Evolutionary conservation across 371 early-diverging fungal genomes (phyloP), one percentile per base, ranked within the genome.

Genomic region (Mucor sp.): DNA sequence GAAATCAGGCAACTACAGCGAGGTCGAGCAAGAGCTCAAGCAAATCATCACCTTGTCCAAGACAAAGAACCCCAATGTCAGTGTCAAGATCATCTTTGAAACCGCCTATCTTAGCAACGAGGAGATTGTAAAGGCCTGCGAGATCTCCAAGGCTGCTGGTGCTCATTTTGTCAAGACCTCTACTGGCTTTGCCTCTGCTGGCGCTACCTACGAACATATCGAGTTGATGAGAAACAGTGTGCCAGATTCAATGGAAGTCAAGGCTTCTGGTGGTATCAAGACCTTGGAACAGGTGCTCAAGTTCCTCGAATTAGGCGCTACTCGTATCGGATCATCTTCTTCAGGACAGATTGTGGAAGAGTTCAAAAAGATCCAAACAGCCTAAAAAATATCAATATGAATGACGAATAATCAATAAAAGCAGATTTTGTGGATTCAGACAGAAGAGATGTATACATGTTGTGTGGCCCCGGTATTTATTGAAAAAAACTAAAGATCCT

Each of bases 141-240:
- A 75, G 65, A 65, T 84, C 8, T 64, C 82, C 0, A 75, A 78
- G 28, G 78, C 80, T 21, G 88, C 89, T 6, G 89, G 90, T 35
- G 88, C 89, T 8, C 84, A 89, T 23, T 89, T 86, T 60, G 90
- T 89, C 62, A 89, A 89, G 79, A 89, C 90, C 2, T 87, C 88
- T 7, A 88, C 90, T 15, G 90, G 90, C 3, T 89, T 89, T 66
- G 84, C 85, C 56, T 72, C 80, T 27, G 80, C 86, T 9, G 90
- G 90, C 7, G 88, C 87, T 9, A 85, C 82, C 2, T 72, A 83
- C 30, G 82, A 80, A 7, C 83, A 89, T 27, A 77, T 89, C 32
- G 69, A 76, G 63, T 71, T 89, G 37, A 89, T 89, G 90, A 83
- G 81, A 35, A 74, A 68, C 3, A 76, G 62, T 37, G 85, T 85